phyloP scores from a whole-genome alignment of 148 eudicot species.

The Agrostemma githago region DNA sequence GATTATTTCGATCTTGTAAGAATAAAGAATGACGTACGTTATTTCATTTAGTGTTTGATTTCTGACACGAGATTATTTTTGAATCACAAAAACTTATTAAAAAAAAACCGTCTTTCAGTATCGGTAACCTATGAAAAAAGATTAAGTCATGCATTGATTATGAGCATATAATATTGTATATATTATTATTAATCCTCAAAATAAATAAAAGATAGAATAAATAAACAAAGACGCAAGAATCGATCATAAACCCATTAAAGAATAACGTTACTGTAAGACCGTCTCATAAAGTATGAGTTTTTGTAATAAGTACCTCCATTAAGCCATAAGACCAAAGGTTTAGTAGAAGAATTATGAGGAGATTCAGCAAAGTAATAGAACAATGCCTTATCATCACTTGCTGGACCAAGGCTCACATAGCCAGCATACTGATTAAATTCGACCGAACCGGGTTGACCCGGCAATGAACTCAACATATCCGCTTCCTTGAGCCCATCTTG shows the following conservation, averaged over 20 bases:
- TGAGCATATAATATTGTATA: too few species aligned
- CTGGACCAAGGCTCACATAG: constrained; percentile 32
- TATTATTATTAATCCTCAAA: too few species aligned
- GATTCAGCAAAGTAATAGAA: constrained; percentile 38
- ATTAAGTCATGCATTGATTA: too few species aligned
- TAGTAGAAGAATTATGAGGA: constrained; percentile 29
- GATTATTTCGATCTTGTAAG: too few species aligned
- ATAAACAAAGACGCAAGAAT: too few species aligned
- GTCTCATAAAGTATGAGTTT: too few species aligned
- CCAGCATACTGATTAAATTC: constrained; percentile 35
- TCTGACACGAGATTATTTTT: too few species aligned
- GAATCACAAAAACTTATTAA: not conserved
- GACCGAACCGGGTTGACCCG: constrained; percentile 29
- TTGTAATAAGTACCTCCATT: constrained; percentile 27
- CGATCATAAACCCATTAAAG: too few species aligned
- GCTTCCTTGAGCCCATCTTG: constrained; percentile 38
- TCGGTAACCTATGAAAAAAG: not conserved
- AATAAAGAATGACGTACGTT: not conserved
- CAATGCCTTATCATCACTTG: constrained; percentile 15
- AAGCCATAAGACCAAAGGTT: constrained; percentile 36
- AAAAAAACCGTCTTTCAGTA: too few species aligned
- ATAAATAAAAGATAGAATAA: too few species aligned
- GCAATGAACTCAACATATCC: constrained; percentile 30
- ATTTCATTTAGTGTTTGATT: too few species aligned
- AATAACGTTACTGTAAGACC: not conserved